Percentiles rank a stretch among this genome's conserved stretches.
phyloP scores from a whole-genome alignment of 1,284 basidiomycete genomes.

The Malassezia arunalokei region DNA sequence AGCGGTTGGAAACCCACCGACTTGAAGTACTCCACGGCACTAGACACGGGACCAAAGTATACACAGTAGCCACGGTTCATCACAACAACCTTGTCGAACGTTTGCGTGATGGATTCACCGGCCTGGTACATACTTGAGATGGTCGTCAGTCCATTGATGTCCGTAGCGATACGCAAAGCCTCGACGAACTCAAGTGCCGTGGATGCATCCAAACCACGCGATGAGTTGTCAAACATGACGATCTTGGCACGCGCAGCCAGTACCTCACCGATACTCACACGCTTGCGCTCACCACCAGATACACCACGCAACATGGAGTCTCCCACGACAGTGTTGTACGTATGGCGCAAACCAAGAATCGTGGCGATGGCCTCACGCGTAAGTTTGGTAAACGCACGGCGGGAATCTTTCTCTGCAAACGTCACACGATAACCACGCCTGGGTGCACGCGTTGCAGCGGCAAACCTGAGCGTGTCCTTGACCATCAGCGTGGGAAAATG shows the following conservation, averaged over 20 bases:
- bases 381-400: conserved; percentile 18
- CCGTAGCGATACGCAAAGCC: conserved; percentile 29
- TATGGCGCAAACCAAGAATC: conserved; percentile 32
- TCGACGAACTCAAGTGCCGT: conserved; percentile 37
- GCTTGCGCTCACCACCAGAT: conserved; percentile 49
- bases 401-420: conserved; percentile 12
- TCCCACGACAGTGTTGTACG: conserved; percentile 46
- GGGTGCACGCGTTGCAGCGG: conserved; percentile 30
- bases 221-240: conserved; percentile 32
- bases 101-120: conserved; percentile 28
- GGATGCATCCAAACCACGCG: conserved; percentile 32
- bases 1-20: conserved; percentile 44
- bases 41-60: conserved; percentile 29
- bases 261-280: conserved; percentile 31
- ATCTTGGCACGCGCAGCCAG: conserved; percentile 46
- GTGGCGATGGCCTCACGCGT: conserved; percentile 30
- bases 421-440: conserved; percentile 21
- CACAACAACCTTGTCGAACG: conserved; percentile 38
- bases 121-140: conserved; percentile 36
- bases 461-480: conserved; percentile 29
- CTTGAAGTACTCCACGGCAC: conserved; percentile 31
- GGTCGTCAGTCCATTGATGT: conserved; percentile 22
- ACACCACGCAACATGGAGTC: conserved; percentile 32
- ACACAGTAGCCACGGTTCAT: conserved; percentile 41
- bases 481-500: conserved; percentile 33